Evolutionary conservation across 2,329 filamentous ascomycete species (phyloP), one percentile per base, ranked within the genome.

Genomic region (Metarhizium sp.): DNA sequence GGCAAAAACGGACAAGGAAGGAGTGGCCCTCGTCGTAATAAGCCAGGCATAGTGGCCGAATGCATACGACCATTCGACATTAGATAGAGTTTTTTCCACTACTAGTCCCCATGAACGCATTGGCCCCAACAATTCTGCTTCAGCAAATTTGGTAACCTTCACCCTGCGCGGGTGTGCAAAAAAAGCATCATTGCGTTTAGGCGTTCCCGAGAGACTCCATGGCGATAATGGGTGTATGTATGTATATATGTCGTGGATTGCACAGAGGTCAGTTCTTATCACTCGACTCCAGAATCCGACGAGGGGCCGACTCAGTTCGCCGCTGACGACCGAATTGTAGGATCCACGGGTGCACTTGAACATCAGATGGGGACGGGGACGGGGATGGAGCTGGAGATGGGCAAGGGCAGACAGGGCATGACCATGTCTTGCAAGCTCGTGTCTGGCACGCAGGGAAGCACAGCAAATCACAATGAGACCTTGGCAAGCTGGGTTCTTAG

Each of bases 381-480:
- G 32, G 32, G 32, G 32, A 14, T 43, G 40, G 40, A 43, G 40
- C 13, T 6, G 14, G 40, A 43, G 42, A 45, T 45, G 42, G 42
- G n/a, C 42, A 45, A 20, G 20, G 25, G 20, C 30, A 51, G 49
- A 36, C 18, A 40, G 18, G 50, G 50, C 18, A 30, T 45, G 38
- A 6, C 25, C 48, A 14, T 52, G 51, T 52, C 51, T 52, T n/a
- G 29, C 38, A 40, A 52, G 42, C 51, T 52, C 51, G 51, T 47
- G 51, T 45, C 51, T 52, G 51, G 51, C 51, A 52, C 51, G 51
- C 51, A 52, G 16, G 11, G 14, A n/a, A 50, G 48, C 48, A 40
- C n/a, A 18, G 34, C 42, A 42, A 42, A 52, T 34, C 51, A 52
- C 40, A 47, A 52, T 47, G 25, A 52, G 18, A 18, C n/a, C 4